Evolutionary conservation across 306 rosid species (phyloP), one percentile per base, ranked within the genome.

Genomic region (Quercus dentata): DNA sequence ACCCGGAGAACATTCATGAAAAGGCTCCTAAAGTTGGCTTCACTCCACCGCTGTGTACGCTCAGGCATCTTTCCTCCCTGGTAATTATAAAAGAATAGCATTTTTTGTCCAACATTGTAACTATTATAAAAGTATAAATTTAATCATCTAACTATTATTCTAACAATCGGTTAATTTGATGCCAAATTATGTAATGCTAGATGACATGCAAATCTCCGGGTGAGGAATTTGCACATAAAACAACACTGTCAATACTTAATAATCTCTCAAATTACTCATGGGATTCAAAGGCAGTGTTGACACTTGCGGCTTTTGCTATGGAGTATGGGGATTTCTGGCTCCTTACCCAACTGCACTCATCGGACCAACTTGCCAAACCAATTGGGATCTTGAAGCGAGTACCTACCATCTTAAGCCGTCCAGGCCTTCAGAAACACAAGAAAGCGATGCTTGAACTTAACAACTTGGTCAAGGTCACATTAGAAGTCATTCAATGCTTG

Each of bases 251-350:
- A 4, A 90, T 93, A 12, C 89, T 91, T 1, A 80, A 86, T 80
- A 88, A 81, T 85, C 81, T 93, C 0, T 78, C 91, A 15, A 63
- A 6, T 30, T 90, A 85, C 68, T 20, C 78, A 1, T 93, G 94
- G 98, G 91, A 84, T 17, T 91, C 94, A 23, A 94, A 90, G 73
- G 89, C 89, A 1, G 94, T 90, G 69, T 75, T 93, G 17, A 84
- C 94, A 11, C 81, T 93, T 0, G 90, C 94, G 3, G 92, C 97
- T n/a, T 93, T 93, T 73, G 87, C 94, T 1, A 5, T 86, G 12
- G 94, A 94, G 11, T 91, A 81, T 30, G 93, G 95, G 0, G 90
- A 94, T 10, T 90, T 90, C 70, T 94, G 95, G 97, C 74, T 90
- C 1, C 87, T 94, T 0, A 82, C 93, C 17, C 88, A 82, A 67